These are phyloP conservation scores for Saitozyma podzolica DNA, from an alignment of 768 basidiomycete species.

Conservation along the genomic window DNA sequence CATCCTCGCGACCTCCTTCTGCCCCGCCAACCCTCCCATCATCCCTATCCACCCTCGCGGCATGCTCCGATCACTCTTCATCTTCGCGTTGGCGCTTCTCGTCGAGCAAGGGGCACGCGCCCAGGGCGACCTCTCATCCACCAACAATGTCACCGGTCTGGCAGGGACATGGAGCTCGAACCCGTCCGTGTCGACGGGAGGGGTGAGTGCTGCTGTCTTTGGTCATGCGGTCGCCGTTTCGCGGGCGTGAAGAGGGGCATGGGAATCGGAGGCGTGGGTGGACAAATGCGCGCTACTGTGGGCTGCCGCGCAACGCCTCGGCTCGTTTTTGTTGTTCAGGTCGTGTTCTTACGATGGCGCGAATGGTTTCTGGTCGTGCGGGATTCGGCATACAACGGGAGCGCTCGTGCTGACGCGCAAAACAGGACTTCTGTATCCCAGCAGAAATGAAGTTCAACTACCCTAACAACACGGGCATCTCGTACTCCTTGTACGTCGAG, in stretches of 20 bases:
- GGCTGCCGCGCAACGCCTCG: not conserved
- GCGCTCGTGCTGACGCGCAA: conserved; percentile 47
- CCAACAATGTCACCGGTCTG: conserved; percentile 67
- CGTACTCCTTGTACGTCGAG: conserved; percentile 77
- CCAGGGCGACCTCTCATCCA: conserved; percentile 35
- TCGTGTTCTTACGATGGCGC: not conserved
- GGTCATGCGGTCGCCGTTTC: not conserved
- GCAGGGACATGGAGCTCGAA: conserved; percentile 83
- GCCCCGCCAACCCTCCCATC: not conserved
- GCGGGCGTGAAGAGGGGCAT: not conserved
- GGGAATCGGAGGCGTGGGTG: not conserved
- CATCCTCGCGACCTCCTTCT: not conserved
- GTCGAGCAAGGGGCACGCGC: not conserved
- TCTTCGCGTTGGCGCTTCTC: not conserved
- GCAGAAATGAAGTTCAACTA: conserved; percentile 78
- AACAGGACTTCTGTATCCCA: conserved; percentile 75
- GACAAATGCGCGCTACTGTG: not conserved
- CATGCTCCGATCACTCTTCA: conserved; percentile 3
- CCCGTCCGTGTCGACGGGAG: conserved; percentile 72
- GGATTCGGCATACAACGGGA: not conserved
- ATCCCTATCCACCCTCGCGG: conserved; percentile 3
- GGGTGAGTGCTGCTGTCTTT: conserved; percentile 61
- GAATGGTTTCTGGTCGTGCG: not conserved
- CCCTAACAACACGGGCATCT: conserved; percentile 80
- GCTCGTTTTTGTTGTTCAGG: not conserved